These are phyloP conservation scores for Lactarius deliciosus DNA, from an alignment of 768 basidiomycete genomes.

Conservation along the genomic window DNA sequence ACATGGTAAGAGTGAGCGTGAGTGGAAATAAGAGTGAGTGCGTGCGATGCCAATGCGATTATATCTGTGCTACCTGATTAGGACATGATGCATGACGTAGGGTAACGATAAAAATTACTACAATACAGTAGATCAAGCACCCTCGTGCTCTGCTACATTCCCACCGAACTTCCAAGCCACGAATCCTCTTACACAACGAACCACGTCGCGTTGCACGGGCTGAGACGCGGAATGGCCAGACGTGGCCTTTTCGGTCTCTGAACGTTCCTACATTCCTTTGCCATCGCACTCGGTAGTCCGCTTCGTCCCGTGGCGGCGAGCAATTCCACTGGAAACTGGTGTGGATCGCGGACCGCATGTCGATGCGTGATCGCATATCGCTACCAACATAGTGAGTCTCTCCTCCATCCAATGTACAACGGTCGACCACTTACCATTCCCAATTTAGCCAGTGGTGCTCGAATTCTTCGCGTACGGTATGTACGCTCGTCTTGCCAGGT, in stretches of 20 bases:
- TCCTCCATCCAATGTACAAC: slow-evolving; percentile 1
- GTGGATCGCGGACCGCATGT: slow-evolving; percentile 52
- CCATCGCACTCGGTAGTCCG: slow-evolving; percentile 52
- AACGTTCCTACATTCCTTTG: slow-evolving; percentile 35
- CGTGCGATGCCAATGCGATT: slow-evolving; percentile 1
- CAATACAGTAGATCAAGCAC: not conserved
- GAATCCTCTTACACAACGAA: slow-evolving; percentile 29
- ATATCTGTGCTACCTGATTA: slow-evolving; percentile 12
- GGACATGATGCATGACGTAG: slow-evolving; percentile 1
- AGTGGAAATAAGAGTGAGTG: slow-evolving; percentile 9
- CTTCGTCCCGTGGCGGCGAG: slow-evolving; percentile 31
- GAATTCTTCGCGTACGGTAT: slow-evolving; percentile 56
- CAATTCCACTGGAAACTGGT: slow-evolving; percentile 57
- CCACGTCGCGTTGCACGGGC: slow-evolving; percentile 11
- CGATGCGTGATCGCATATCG: slow-evolving; percentile 74
- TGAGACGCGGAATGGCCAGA: not conserved
- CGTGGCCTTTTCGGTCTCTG: not conserved
- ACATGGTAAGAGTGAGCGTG: slow-evolving; percentile 43
- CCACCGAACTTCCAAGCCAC: slow-evolving; percentile 27
- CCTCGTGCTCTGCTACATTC: not conserved
- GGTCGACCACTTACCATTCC: slow-evolving; percentile 49
- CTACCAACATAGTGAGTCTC: slow-evolving; percentile 37
- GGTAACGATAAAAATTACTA: not conserved
- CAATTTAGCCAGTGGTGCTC: slow-evolving; percentile 67
- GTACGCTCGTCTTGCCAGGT: slow-evolving; percentile 23